phyloP scores from a whole-genome alignment of 1,284 basidiomycete species.

The Pseudozyma hubeiensis region DNA sequence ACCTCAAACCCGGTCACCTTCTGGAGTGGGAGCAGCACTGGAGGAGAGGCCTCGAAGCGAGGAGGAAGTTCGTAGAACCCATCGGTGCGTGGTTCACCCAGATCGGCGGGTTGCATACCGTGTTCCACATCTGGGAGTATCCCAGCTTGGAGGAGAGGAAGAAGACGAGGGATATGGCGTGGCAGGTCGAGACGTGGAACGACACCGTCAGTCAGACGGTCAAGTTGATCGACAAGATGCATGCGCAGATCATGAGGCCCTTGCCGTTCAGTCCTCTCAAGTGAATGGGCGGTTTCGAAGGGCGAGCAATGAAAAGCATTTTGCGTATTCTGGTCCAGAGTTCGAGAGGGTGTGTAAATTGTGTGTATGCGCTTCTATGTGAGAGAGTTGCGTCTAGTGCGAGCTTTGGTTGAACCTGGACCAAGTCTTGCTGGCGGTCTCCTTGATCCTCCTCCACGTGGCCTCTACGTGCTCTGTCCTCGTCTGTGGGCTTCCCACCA shows the following conservation, averaged over 20 bases:
- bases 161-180: constrained; percentile 62
- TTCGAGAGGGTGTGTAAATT: too few relatives aligned
- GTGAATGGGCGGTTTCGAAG: background rate
- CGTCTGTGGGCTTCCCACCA: constrained; percentile 56
- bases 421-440: constrained; percentile 33
- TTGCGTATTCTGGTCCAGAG: too few relatives aligned
- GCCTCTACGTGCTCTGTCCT: constrained; percentile 45
- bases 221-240: constrained; percentile 66
- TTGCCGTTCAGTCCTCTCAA: constrained; percentile 56
- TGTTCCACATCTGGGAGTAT: constrained; percentile 67
- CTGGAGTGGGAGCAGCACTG: constrained; percentile 67
- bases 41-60: constrained; percentile 65
- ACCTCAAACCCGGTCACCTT: constrained; percentile 63
- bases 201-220: constrained; percentile 66
- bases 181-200: constrained; percentile 68
- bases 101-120: constrained; percentile 65
- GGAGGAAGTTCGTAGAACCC: constrained; percentile 62
- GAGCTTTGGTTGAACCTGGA: constrained; percentile 1
- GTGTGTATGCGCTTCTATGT: background rate
- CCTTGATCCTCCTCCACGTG: constrained; percentile 39
- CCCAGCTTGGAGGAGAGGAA: constrained; percentile 64
- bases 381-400: too few relatives aligned
- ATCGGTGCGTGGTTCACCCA: constrained; percentile 67
- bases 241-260: constrained; percentile 65
- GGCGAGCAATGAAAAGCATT: too few relatives aligned